Conservation (phyloP, 208 protist genomes). For the Phytomonas sp. region DNA sequence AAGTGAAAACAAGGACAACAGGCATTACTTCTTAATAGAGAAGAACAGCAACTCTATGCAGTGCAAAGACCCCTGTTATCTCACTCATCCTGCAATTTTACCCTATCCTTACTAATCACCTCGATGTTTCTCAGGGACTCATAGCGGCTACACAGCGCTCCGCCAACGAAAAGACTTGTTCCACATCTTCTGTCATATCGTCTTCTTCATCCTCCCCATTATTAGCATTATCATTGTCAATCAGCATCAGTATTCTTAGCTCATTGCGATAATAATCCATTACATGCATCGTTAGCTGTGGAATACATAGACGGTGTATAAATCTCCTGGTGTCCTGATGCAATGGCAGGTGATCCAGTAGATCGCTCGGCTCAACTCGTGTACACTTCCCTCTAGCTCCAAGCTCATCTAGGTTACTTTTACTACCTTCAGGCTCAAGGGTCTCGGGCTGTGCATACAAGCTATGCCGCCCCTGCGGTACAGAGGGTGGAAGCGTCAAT, state of each 20-base stretch:
- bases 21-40: not conserved
- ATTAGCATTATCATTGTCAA: conserved; percentile 9
- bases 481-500: conserved; percentile 1
- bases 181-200: not conserved
- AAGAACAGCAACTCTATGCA: not conserved
- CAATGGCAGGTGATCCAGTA: not conserved
- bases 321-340: not conserved
- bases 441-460: not conserved
- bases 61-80: not conserved
- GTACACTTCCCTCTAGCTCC: not conserved
- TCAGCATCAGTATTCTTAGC: conserved; percentile 11
- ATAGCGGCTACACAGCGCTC: not conserved
- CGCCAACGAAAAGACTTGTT: not conserved
- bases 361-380: not conserved
- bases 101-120: not conserved
- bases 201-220: conserved; percentile 17
- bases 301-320: conserved; percentile 20
- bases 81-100: not conserved
- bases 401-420: not conserved
- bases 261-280: conserved; percentile 17
- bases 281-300: conserved; percentile 34
- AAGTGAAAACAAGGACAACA: not conserved
- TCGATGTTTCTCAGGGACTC: not conserved
- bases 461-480: not conserved
- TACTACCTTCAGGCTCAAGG: not conserved